A percentile compares a stretch with the other conserved stretches of the same genome.
phyloP scores from a whole-genome alignment of 768 basidiomycete genomes.

The Amyloporia xantha region DNA sequence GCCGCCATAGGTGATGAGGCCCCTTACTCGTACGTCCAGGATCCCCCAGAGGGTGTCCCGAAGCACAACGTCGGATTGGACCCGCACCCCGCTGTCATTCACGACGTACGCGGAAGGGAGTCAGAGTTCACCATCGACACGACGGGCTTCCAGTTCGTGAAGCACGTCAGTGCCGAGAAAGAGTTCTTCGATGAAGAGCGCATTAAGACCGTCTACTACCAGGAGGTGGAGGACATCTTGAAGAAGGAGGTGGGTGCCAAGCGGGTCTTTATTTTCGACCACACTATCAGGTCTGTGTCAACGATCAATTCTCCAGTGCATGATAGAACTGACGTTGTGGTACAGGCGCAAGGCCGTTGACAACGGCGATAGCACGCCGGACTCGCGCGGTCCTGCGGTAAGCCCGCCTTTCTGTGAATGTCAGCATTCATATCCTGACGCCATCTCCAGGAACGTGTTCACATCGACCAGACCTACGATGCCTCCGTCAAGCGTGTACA shows the following conservation, averaged over 20 bases:
- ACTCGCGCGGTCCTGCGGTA: constrained; percentile 27
- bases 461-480: constrained; percentile 38
- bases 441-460: constrained; percentile 32
- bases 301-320: constrained; percentile 25
- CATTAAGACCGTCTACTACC: constrained; percentile 34
- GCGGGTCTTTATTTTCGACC: constrained; percentile 39
- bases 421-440: too few species aligned
- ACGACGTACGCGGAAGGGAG: constrained; percentile 27
- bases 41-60: constrained; percentile 15
- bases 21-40: constrained; percentile 30
- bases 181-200: constrained; percentile 26
- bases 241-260: constrained; percentile 35
- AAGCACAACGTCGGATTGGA: constrained; percentile 26
- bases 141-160: constrained; percentile 39
- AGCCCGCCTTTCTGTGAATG: too few species aligned
- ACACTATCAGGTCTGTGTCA: constrained; percentile 33
- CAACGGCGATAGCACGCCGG: background rate
- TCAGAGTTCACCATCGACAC: constrained; percentile 26
- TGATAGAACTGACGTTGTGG: constrained; percentile 18
- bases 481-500: constrained; percentile 32
- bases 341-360: background rate
- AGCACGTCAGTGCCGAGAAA: constrained; percentile 18
- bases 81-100: constrained; percentile 19
- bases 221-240: constrained; percentile 35
- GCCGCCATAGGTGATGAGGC: constrained; percentile 22